Evolutionary conservation across 169 alveolate species (phyloP).

Genomic region (Cryptosporidium andersoni): DNA sequence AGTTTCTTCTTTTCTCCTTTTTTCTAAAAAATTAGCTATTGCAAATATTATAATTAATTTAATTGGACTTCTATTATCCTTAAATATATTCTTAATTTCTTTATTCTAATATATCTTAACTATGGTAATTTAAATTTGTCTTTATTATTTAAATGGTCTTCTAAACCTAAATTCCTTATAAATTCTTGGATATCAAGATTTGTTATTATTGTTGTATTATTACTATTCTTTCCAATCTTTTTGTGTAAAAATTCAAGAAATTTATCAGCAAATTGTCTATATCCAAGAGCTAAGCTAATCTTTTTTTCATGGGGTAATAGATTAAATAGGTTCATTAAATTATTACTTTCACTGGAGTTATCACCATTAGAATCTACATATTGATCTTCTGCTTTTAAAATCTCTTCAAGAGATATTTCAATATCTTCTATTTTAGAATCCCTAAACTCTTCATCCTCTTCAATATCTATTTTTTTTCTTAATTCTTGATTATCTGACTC

Average conservation of each 20-base stretch:
- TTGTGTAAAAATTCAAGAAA: constrained; percentile 17
- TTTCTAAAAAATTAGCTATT: no score
- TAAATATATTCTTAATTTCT: no score
- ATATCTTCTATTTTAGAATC: constrained; percentile 16
- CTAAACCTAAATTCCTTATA: constrained; percentile 21
- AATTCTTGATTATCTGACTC: not conserved
- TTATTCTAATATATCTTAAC: not conserved
- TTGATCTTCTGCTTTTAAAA: constrained; percentile 18
- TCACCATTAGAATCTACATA: constrained; percentile 25
- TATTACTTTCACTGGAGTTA: constrained; percentile 35
- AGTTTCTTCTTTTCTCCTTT: not conserved
- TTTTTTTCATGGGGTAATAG: constrained; percentile 57
- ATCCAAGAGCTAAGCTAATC: constrained; percentile 42
- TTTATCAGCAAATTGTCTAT: constrained; percentile 63
- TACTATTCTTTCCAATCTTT: constrained; percentile 14
- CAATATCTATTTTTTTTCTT: not conserved
- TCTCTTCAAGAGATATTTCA: constrained; percentile 30
- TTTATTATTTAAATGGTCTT: not conserved
- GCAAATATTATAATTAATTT: no score
- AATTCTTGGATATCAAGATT: constrained; percentile 36
- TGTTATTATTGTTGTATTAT: constrained; percentile 31
- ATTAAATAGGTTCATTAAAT: constrained; percentile 15
- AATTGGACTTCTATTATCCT: no score
- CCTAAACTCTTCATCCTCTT: constrained; percentile 9
- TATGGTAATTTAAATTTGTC: not conserved